phyloP scores from a whole-genome alignment of 2,329 filamentous ascomycete genomes.

The Fonsecaea nubica region DNA sequence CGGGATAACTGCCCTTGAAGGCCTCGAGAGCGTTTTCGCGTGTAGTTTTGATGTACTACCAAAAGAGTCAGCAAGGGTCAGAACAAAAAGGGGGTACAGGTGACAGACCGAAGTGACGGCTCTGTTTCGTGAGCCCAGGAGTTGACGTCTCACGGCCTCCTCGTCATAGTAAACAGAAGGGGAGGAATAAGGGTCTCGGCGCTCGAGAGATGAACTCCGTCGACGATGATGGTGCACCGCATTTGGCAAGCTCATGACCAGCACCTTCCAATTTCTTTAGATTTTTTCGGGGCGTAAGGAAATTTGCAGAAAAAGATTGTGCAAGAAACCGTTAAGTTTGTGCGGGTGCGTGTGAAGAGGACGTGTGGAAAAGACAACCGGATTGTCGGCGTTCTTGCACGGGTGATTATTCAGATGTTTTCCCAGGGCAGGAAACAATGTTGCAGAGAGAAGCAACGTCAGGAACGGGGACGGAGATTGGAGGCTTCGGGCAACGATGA shows the following conservation, averaged over 20 bases:
- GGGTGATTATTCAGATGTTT: conserved; percentile 6
- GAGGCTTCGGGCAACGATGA: conserved; percentile 22
- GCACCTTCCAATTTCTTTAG: background rate
- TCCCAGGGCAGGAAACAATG: background rate
- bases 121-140: conserved; percentile 56
- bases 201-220: conserved; percentile 50
- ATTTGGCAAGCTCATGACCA: conserved; percentile 51
- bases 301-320: background rate
- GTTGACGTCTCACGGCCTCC: conserved; percentile 54
- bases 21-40: conserved; percentile 22
- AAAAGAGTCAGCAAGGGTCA: conserved; percentile 6
- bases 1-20: conserved; percentile 31
- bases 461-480: conserved; percentile 8
- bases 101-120: conserved; percentile 63
- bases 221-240: conserved; percentile 45
- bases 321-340: background rate
- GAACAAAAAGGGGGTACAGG: background rate
- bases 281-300: background rate
- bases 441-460: conserved; percentile 1
- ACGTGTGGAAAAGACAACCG: background rate
- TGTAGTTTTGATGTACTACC: conserved; percentile 38
- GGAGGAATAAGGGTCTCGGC: conserved; percentile 62
- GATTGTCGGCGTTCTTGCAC: background rate
- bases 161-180: conserved; percentile 66
- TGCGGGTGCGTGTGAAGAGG: background rate